These are phyloP conservation scores for Keqinozyma sinolaborantium DNA, from an alignment of 1,139 yeast species.

Conservation along the genomic window DNA sequence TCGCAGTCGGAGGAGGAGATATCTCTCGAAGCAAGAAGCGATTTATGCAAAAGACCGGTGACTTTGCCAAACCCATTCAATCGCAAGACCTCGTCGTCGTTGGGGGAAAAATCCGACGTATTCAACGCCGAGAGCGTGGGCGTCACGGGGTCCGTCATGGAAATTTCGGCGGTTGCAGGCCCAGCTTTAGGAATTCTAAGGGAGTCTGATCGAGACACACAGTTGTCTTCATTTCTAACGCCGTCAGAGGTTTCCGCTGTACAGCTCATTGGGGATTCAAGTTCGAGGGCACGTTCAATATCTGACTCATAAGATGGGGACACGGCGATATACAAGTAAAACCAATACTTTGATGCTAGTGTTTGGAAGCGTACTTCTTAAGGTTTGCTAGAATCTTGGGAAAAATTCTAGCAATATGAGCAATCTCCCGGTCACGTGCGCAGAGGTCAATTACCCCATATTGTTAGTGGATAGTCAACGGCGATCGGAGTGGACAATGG, in stretches of 20 bases:
- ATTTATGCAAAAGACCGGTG: constrained; percentile 25
- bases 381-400: too few relatives aligned
- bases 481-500: too few relatives aligned
- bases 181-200: constrained; percentile 3
- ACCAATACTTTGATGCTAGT: too few relatives aligned
- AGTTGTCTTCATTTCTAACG: neutral
- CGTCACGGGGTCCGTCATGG: constrained; percentile 9
- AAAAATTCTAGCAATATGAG: too few relatives aligned
- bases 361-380: too few relatives aligned
- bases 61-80: constrained; percentile 30
- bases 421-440: too few relatives aligned
- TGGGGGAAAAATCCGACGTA: constrained; percentile 3
- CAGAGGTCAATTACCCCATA: too few relatives aligned
- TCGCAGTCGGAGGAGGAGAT: constrained; percentile 7
- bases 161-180: constrained; percentile 12
- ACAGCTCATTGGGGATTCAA: neutral
- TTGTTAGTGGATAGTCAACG: too few relatives aligned
- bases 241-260: neutral
- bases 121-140: constrained; percentile 6
- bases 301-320: too few relatives aligned
- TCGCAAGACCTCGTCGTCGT: constrained; percentile 13
- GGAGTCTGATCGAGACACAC: constrained; percentile 1
- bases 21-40: constrained; percentile 13
- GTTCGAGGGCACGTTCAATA: too few relatives aligned
- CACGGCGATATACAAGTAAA: too few relatives aligned